A percentile compares a stretch with the other conserved stretches of the same genome.
These are phyloP conservation scores for Trypanosoma vivax DNA, from an alignment of 208 protist species.

Conservation along the genomic window DNA sequence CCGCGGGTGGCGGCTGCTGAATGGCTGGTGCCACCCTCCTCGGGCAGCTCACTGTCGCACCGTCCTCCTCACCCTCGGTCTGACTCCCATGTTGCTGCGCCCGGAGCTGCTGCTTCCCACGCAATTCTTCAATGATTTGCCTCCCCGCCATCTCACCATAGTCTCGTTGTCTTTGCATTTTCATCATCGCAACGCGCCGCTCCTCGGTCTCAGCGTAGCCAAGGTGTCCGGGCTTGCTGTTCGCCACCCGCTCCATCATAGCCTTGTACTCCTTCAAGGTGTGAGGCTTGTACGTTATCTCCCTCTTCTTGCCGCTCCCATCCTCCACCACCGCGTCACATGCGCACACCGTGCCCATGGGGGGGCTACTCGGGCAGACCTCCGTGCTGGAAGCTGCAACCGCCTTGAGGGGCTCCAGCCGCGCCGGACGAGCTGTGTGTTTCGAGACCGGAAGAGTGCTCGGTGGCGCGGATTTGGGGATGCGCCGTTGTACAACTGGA, in stretches of 20 bases:
- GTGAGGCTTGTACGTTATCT: constrained; percentile 49
- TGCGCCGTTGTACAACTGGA: no score
- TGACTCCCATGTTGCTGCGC: constrained; percentile 7
- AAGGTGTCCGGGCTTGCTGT: constrained; percentile 35
- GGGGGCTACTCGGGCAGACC: no score
- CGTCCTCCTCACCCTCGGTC: not conserved
- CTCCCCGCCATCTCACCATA: constrained; percentile 47
- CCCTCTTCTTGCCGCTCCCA: constrained; percentile 8
- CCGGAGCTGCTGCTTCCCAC: constrained; percentile 20
- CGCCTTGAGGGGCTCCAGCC: no score
- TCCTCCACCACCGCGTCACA: not conserved
- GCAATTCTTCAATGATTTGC: constrained; percentile 17
- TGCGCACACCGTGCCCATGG: no score
- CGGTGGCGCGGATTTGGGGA: no score
- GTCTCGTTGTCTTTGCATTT: constrained; percentile 34
- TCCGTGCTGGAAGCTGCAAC: no score
- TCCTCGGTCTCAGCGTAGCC: constrained; percentile 76
- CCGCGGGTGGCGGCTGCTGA: constrained; percentile 24
- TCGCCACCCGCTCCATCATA: constrained; percentile 45
- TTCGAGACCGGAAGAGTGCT: no score
- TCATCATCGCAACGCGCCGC: constrained; percentile 46
- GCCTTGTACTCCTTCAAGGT: constrained; percentile 62
- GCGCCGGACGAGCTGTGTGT: no score
- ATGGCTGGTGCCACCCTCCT: not conserved
- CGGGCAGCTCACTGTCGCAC: not conserved